A percentile compares a stretch with the other conserved stretches of the same genome.
These are phyloP conservation scores for Przewalskia tangutica DNA, from an alignment of 257 asterid species.

Conservation along the genomic window DNA sequence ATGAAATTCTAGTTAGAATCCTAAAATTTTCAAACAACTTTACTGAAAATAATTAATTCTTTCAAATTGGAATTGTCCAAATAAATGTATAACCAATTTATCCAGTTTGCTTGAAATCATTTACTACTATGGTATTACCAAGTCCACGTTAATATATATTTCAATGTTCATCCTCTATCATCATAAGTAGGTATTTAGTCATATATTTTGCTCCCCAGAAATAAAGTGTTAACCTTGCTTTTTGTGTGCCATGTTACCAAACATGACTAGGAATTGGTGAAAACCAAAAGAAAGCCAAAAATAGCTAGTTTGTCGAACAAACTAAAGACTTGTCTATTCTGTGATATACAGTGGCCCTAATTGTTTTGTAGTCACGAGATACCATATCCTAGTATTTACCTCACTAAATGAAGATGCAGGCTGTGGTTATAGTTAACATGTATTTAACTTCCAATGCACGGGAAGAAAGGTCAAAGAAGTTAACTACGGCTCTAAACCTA, in stretches of 20 bases:
- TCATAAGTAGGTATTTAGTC: not conserved
- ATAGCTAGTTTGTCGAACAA: constrained; percentile 24
- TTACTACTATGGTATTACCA: not conserved
- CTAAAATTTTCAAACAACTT: too few species aligned
- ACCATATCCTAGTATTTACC: constrained; percentile 6
- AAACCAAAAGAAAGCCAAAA: constrained; percentile 15
- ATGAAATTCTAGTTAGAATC: too few species aligned
- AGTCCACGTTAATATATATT: not conserved
- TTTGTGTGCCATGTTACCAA: not conserved
- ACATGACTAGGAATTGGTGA: not conserved
- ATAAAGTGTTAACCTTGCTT: too few species aligned
- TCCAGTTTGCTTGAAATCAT: not conserved
- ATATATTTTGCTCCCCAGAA: too few species aligned
- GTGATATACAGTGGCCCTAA: constrained; percentile 17
- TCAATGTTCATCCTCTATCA: too few species aligned
- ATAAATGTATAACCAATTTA: too few species aligned
- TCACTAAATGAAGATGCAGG: constrained; percentile 27
- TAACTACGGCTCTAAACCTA: constrained; percentile 27
- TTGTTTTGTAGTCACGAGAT: constrained; percentile 15
- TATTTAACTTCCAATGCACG: constrained; percentile 16
- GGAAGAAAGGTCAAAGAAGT: constrained; percentile 17
- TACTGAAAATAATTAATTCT: too few species aligned
- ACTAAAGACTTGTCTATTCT: constrained; percentile 28
- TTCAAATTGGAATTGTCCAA: not conserved
- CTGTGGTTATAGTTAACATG: constrained; percentile 8